Evolutionary conservation across 176 grass and related monocot genomes (phyloP), one percentile per base, ranked within the genome.

Genomic region (Musa troglodytarum): DNA sequence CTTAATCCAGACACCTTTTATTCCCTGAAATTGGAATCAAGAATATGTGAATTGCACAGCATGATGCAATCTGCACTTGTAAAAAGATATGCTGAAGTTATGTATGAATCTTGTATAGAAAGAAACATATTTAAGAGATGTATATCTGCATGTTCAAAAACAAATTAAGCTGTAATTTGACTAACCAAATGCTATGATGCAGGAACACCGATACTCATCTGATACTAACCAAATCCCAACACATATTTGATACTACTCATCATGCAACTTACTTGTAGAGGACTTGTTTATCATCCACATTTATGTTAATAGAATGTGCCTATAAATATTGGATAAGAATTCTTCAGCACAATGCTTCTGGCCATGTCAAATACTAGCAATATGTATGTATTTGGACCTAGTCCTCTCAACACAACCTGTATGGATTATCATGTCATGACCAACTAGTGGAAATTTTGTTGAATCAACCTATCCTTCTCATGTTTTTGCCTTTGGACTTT

Each of bases 1-100:
- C 24, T 65, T 77, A 63, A 77, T 77, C 75, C 75, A 77, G 22
- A 77, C 49, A 25, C 49, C 49, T 28, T 64, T 77, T 77, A 23
- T 65, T 50, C 59, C 75, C 75, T 77, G 74, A 23, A 52, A 24
- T 65, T 50, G 58, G 49, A 63, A 64, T 76, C 56, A 13, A 23
- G 9, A 52, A 53, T 65, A 72, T 72, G 69, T 0, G 11, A 72
- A 68, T 2, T 34, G 29, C 29, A 34, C 29, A 34, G 29, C 29
- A 34, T 34, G 29, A 34, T 34, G 29, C 29, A 34, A 34, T 34
- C 29, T 34, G 29, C 29, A 34, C 3, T 34, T 34, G 29, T 3
- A 34, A 34, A 34, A 34, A 4, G 29, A 34, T 34, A 34, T 34
- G 29, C 29, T 34, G 29, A 34, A 34, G 29, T 34, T 34, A 34